Evolutionary conservation across 1,284 basidiomycete species (phyloP).

Genomic region (Malassezia equina): DNA sequence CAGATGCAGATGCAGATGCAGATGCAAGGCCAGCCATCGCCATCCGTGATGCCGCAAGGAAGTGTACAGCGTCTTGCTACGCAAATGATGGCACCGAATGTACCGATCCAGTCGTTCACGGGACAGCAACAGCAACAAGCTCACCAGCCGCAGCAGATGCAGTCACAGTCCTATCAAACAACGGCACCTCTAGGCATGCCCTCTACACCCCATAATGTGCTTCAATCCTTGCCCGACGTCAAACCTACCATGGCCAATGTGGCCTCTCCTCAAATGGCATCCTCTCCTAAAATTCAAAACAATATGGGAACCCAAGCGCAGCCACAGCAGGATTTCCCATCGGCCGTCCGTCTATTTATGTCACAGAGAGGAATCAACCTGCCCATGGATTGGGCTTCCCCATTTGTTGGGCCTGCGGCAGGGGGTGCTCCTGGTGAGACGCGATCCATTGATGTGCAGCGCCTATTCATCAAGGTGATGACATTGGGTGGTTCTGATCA

Average conservation of each 20-base stretch:
- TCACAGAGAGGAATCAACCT: conserved; percentile 29
- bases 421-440: conserved; percentile 26
- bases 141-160: neutral
- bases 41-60: neutral
- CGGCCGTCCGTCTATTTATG: conserved; percentile 36
- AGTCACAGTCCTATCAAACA: neutral
- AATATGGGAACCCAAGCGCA: neutral
- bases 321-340: conserved; percentile 25
- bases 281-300: neutral
- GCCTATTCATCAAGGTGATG: conserved; percentile 32
- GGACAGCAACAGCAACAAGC: neutral
- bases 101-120: conserved; percentile 5
- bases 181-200: neutral
- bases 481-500: conserved; percentile 32
- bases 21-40: neutral
- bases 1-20: conserved; percentile 10
- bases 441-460: conserved; percentile 33
- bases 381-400: conserved; percentile 22
- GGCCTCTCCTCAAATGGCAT: neutral
- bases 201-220: neutral
- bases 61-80: conserved; percentile 13
- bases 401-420: conserved; percentile 33
- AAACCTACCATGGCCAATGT: neutral
- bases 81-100: conserved; percentile 16
- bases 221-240: neutral